Evolutionary conservation across 2,329 filamentous ascomycete genomes (phyloP), one percentile per base, ranked within the genome.

Genomic region (Ophiognomonia clavigignenti-juglandacearum): DNA sequence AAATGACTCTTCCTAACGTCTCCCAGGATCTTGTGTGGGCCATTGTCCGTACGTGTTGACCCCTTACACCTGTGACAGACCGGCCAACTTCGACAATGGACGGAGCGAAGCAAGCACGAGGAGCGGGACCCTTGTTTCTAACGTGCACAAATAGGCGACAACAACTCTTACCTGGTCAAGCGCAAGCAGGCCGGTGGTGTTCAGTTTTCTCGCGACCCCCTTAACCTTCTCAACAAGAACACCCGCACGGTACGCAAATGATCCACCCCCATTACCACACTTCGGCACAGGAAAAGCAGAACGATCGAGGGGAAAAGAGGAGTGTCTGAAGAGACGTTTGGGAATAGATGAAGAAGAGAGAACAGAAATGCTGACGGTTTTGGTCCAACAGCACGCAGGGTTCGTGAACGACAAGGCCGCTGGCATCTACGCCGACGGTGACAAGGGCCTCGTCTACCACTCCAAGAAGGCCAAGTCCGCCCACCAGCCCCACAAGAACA

Each of bases 391-490:
- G 88, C 82, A 96, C 73, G 88, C 88, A 63, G 93, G 93, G 65
- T 95, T 90, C 73, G 83, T 88, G 72, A 96, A 95, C 78, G 81
- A 85, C 70, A 93, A 96, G 87, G 91, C 93, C 61, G 75, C 97
- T 65, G 89, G 91, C 67, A 74, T 98, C 65, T 72, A 82, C 63
- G 66, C 83, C 62, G 78, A 71, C 60, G 82, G 89, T 71, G 86
- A 92, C 72, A 88, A 88, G 62, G 88, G 84, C 64, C 77, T 97
- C 61, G 76, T 79, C 64, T 73, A 96, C 65, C 77, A 83, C 71
- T 86, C 82, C 80, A 97, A 97, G 88, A 93, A 90, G 77, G 65
- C 77, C 66, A 75, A 77, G 61, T 78, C 80, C 65, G 64, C 71
- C 63, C 81, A 88, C 78, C 80, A 88, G 75, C 92, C 93, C 66